phyloP scores from a whole-genome alignment of 2,329 filamentous ascomycete genomes.

The Trichophyton rubrum region DNA sequence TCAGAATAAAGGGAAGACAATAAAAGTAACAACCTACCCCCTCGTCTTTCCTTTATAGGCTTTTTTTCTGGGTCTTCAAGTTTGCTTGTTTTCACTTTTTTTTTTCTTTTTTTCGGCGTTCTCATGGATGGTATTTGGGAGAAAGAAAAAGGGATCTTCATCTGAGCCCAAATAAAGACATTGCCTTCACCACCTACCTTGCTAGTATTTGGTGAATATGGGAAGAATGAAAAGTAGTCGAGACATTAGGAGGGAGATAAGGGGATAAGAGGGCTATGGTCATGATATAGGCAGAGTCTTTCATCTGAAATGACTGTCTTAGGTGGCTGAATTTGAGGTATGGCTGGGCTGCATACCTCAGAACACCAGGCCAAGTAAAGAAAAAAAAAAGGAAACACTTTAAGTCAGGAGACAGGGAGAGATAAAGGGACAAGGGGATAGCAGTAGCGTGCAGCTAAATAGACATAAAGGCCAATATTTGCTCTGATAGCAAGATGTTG shows the following conservation, averaged over 20 bases:
- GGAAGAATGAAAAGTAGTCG: neutral
- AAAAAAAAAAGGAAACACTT: neutral
- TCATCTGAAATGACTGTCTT: conserved; percentile 2
- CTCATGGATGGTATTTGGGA: neutral
- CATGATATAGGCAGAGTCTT: neutral
- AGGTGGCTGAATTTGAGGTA: neutral
- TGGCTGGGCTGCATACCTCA: conserved; percentile 1
- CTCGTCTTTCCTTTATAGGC: neutral
- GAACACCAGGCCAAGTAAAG: neutral
- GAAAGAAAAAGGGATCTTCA: neutral
- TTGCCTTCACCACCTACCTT: neutral
- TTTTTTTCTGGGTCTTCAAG: neutral
- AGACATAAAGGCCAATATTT: neutral
- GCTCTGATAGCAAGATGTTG: neutral
- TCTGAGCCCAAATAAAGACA: neutral
- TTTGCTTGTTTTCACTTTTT: neutral
- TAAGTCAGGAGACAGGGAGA: neutral
- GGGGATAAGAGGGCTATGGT: neutral
- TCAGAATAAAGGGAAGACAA: neutral
- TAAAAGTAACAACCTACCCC: neutral
- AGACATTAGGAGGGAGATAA: neutral
- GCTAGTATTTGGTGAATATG: neutral
- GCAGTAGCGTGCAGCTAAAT: neutral
- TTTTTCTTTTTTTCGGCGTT: neutral
- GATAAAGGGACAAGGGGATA: neutral